Percentiles rank a stretch among this genome's conserved stretches.
Evolutionary conservation across 306 rosid species (phyloP).

Genomic region (Hippophae gyantsensis): DNA sequence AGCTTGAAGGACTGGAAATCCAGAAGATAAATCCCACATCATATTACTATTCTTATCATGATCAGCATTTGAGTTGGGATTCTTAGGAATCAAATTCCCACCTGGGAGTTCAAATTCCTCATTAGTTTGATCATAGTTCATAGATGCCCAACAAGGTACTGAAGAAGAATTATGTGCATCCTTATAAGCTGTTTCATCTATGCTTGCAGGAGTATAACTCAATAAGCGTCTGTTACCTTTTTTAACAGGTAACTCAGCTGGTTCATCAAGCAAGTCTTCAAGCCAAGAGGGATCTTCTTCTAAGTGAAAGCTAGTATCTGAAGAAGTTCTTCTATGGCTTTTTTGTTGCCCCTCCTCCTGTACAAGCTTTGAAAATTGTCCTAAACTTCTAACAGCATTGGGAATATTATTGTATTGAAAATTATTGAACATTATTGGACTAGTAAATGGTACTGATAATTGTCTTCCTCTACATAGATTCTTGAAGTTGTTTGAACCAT

Average conservation of each 20-base stretch:
- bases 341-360: not conserved
- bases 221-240: constrained; percentile 26
- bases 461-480: constrained; percentile 19
- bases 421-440: constrained; percentile 11
- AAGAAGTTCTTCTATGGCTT: constrained; percentile 19
- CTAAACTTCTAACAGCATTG: constrained; percentile 3
- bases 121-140: not conserved
- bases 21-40: constrained; percentile 4
- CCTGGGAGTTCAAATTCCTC: not conserved
- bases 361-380: not conserved
- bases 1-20: not conserved
- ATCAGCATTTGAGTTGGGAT: not conserved
- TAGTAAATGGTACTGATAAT: constrained; percentile 19
- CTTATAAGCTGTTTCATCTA: not conserved
- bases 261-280: constrained; percentile 30
- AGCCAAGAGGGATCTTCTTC: constrained; percentile 35
- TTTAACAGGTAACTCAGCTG: constrained; percentile 14
- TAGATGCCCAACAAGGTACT: constrained; percentile 3
- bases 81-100: not conserved
- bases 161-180: not conserved
- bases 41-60: not conserved
- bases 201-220: constrained; percentile 22
- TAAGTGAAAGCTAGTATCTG: constrained; percentile 13
- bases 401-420: constrained; percentile 7
- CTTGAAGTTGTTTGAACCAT: constrained; percentile 11